Evolutionary conservation across 2,329 filamentous ascomycete species (phyloP), one percentile per base, ranked within the genome.

Genomic region (Neonectria neomacrospora): DNA sequence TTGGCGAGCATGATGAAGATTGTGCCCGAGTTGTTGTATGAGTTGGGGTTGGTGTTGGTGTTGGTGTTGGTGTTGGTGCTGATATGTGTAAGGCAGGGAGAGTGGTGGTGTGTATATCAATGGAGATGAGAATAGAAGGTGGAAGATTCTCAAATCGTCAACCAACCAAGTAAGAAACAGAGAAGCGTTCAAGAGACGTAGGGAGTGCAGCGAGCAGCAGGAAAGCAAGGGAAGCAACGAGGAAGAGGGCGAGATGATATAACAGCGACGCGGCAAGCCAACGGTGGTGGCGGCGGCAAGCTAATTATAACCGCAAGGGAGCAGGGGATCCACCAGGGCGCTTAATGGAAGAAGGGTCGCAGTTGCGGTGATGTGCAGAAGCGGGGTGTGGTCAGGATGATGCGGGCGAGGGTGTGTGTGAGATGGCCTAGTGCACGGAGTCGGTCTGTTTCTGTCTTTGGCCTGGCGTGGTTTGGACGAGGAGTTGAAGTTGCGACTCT

Each of bases 1-100:
- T 79, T 76, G 67, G 71, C 66, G 61, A 80, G 68, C 78, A 80
- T 80, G 51, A 44, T 71, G 54, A 45, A 30, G 22, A 37, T 26
- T 30, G 8, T 39, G 8, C 26, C n/a, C 20, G 26, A 12, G 44
- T 16, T 26, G 16, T 11, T 14, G 9, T 48, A 3, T 44, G 9
- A 55, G 58, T 56, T 66, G 63, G 42, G 16, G 57, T 58, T 55
- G 66, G 18, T 54, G 30, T 61, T 18, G 16, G 11, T 16, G 4
- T 18, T 48, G n/a, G n/a, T n/a, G 30, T 42, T 55, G 61, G 23
- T 6, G 23, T 18, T 48, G n/a, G n/a, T n/a, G 30, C 37, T 55
- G 61, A 6, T 6, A 6, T 26, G 23, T 26, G 6, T 26, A 26
- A 26, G 23, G 23, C 23, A 26, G 23, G 23, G 23, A 26, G 23